These are phyloP conservation scores for Pseudotsuga menziesii DNA, from an alignment of 75 land plant species.

Conservation along the genomic window DNA sequence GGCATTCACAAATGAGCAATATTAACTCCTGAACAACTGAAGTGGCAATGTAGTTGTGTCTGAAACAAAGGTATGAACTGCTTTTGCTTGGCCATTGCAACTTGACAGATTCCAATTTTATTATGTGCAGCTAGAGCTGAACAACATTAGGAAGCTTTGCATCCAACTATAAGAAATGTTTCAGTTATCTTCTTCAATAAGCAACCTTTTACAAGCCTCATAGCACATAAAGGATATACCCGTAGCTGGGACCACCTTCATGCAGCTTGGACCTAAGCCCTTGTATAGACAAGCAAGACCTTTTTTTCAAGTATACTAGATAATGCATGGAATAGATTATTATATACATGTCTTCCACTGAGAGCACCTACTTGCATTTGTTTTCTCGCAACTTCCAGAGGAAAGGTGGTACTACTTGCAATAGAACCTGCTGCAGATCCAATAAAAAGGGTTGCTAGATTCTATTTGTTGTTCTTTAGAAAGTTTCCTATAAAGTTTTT, in stretches of 20 bases:
- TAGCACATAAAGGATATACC: slow-evolving; percentile 99
- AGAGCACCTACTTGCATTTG: slow-evolving; percentile 93
- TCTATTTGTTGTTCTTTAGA: slow-evolving; percentile 72
- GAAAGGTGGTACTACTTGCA: slow-evolving; percentile 77
- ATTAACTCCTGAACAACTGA: neutral
- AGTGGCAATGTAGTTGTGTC: neutral
- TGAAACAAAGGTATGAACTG: neutral
- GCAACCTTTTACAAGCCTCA: slow-evolving; percentile 86
- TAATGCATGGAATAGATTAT: slow-evolving; percentile 81
- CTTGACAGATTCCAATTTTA: neutral
- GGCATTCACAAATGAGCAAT: neutral
- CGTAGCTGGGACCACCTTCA: slow-evolving; percentile 96
- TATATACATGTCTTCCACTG: slow-evolving; percentile 74
- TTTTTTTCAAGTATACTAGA: slow-evolving; percentile 71
- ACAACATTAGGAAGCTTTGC: neutral
- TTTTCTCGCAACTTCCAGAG: slow-evolving; percentile 90
- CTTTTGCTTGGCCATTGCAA: slow-evolving; percentile 5
- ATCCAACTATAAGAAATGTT: slow-evolving; percentile 4
- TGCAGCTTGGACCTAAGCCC: slow-evolving; percentile 93
- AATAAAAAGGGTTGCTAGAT: slow-evolving; percentile 76
- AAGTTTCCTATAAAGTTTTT: slow-evolving; percentile 60
- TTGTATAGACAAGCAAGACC: slow-evolving; percentile 75
- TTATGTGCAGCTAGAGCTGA: neutral
- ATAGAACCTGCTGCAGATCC: slow-evolving; percentile 87
- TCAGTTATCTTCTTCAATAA: slow-evolving; percentile 59